Evolutionary conservation across 768 basidiomycete genomes (phyloP).

Genomic region (Lactarius hengduanensis): DNA sequence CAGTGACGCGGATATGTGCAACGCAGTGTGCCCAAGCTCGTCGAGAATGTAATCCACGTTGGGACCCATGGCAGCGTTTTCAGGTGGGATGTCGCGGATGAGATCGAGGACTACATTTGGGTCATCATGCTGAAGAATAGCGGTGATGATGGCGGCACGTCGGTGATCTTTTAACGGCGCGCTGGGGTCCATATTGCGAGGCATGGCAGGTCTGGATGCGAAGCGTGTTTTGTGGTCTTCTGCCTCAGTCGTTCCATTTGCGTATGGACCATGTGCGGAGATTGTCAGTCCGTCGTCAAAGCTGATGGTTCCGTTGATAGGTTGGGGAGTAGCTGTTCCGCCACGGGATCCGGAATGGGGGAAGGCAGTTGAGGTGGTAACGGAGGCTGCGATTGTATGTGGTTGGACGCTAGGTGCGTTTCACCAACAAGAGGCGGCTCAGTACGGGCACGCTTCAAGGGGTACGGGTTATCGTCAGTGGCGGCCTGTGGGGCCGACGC

Average conservation of each 20-base stretch:
- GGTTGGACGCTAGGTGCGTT: constrained; percentile 4
- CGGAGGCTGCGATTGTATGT: constrained; percentile 31
- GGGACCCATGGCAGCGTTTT: constrained; percentile 36
- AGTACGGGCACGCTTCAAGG: constrained; percentile 67
- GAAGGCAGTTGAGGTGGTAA: constrained; percentile 30
- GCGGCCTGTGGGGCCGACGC: constrained; percentile 43
- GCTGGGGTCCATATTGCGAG: constrained; percentile 52
- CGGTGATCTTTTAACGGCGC: constrained; percentile 50
- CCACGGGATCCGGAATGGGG: constrained; percentile 35
- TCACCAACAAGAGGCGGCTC: constrained; percentile 39
- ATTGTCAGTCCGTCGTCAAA: constrained; percentile 40
- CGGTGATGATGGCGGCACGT: constrained; percentile 59
- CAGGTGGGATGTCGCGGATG: constrained; percentile 59
- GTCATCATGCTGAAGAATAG: constrained; percentile 71
- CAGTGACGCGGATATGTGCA: constrained; percentile 90
- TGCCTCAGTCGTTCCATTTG: constrained; percentile 42
- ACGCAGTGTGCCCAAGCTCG: constrained; percentile 90
- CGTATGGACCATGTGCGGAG: constrained; percentile 44
- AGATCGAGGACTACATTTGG: constrained; percentile 58
- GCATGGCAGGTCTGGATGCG: constrained; percentile 60
- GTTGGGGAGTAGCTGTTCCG: constrained; percentile 25
- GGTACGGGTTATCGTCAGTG: constrained; percentile 64
- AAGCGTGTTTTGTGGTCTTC: constrained; percentile 55
- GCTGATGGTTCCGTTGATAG: constrained; percentile 22
- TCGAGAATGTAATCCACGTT: constrained; percentile 89